Evolutionary conservation across 1,284 basidiomycete genomes (phyloP).

Genomic region (Pyrrhoderma lamaoense): DNA sequence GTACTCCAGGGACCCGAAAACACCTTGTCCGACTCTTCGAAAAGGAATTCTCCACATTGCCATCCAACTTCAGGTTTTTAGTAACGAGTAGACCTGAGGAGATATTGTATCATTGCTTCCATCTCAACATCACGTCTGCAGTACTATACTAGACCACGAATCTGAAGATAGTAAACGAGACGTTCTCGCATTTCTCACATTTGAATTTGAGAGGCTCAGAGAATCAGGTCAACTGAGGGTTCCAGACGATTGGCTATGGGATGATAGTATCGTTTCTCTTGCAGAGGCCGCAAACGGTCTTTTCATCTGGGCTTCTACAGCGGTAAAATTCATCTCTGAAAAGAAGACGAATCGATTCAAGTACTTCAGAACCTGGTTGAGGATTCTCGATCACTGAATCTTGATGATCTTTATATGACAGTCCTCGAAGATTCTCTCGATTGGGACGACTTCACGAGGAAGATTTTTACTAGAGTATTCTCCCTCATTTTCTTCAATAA

Average conservation of each 20-base stretch:
- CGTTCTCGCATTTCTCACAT: not conserved
- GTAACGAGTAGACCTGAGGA: slow-evolving; percentile 3
- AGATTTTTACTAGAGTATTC: not conserved
- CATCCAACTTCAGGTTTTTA: not conserved
- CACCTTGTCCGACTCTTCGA: not conserved
- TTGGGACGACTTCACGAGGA: not conserved
- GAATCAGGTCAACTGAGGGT: not conserved
- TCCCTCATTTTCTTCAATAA: not conserved
- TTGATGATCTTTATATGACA: not conserved
- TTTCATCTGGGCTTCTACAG: slow-evolving; percentile 9
- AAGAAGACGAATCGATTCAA: not conserved
- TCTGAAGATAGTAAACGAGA: not conserved
- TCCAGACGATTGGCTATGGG: slow-evolving; percentile 3
- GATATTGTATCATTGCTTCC: not conserved
- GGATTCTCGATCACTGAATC: not conserved
- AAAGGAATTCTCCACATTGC: not conserved
- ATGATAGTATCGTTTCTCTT: not conserved
- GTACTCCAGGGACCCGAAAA: not conserved
- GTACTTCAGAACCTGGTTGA: not conserved
- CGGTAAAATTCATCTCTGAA: not conserved
- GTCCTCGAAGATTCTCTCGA: not conserved
- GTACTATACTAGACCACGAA: not conserved
- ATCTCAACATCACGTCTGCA: not conserved
- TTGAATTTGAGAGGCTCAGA: not conserved
- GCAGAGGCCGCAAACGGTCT: not conserved